Evolutionary conservation across 1,139 yeast genomes (phyloP).

Genomic region (Kodamaea derodonti): DNA sequence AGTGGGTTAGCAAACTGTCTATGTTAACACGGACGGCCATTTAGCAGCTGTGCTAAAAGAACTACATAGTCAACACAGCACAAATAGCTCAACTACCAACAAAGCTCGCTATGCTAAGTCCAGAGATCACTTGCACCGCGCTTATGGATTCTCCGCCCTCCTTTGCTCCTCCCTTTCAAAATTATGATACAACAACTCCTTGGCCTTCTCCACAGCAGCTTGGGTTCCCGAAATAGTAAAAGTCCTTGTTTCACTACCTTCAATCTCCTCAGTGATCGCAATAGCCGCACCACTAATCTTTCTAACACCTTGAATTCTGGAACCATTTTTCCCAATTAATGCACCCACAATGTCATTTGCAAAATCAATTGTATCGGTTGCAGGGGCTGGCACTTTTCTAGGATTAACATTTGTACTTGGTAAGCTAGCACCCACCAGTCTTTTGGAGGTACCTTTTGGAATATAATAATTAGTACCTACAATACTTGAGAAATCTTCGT

Average conservation of each 20-base stretch:
- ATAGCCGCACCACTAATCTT: constrained; percentile 78
- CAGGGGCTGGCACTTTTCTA: constrained; percentile 12
- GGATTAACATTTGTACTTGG: background rate
- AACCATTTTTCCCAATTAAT: constrained; percentile 81
- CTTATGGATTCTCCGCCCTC: constrained; percentile 46
- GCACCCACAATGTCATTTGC: constrained; percentile 90
- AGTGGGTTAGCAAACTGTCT: no score
- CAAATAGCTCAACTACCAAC: no score
- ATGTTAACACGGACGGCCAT: no score
- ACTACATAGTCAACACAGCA: no score
- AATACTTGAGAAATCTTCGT: constrained; percentile 67
- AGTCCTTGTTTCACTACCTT: constrained; percentile 59
- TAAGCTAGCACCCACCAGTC: background rate
- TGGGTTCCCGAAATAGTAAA: constrained; percentile 72
- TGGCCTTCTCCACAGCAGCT: constrained; percentile 65
- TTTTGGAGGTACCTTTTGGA: constrained; percentile 39
- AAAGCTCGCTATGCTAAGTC: no score
- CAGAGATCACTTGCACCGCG: no score
- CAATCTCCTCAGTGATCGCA: constrained; percentile 70
- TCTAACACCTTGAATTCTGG: constrained; percentile 83
- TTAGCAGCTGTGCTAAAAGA: no score
- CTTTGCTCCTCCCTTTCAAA: constrained; percentile 76
- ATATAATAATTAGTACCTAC: constrained; percentile 63
- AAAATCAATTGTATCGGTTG: constrained; percentile 26
- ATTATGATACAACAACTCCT: constrained; percentile 64